A percentile compares a stretch with the other conserved stretches of the same genome.
These are phyloP conservation scores for Pseudohyphozyma bogoriensis DNA, from an alignment of 768 basidiomycete species.

Conservation along the genomic window DNA sequence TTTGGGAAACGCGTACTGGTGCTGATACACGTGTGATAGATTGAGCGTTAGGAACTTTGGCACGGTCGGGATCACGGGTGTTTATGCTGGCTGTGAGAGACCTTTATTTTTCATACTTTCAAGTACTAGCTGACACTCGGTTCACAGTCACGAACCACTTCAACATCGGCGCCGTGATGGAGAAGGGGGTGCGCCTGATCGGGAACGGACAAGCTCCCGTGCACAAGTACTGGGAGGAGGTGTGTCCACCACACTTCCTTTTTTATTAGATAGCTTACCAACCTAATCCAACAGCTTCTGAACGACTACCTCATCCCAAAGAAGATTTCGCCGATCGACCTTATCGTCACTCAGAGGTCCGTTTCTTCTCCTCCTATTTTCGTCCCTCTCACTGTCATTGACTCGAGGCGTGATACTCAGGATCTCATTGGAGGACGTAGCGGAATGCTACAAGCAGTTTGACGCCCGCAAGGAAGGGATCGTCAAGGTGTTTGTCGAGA, in stretches of 20 bases:
- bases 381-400: background rate
- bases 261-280: too few species aligned
- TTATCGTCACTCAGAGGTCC: slow-evolving; percentile 29
- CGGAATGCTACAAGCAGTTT: slow-evolving; percentile 55
- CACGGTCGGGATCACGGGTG: slow-evolving; percentile 55
- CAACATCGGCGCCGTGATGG: slow-evolving; percentile 50
- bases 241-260: too few species aligned
- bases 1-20: background rate
- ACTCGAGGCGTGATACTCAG: slow-evolving; percentile 50
- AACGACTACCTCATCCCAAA: slow-evolving; percentile 54
- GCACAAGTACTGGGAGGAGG: slow-evolving; percentile 62
- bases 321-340: slow-evolving; percentile 51
- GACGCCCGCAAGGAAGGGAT: slow-evolving; percentile 45
- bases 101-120: slow-evolving; percentile 4
- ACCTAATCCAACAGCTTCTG: too few species aligned
- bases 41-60: slow-evolving; percentile 37
- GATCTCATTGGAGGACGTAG: slow-evolving; percentile 54
- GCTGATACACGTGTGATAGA: background rate
- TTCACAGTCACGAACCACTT: slow-evolving; percentile 48
- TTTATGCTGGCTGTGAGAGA: slow-evolving; percentile 46
- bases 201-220: slow-evolving; percentile 46
- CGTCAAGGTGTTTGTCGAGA: slow-evolving; percentile 51
- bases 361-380: slow-evolving; percentile 12
- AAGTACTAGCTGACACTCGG: background rate
- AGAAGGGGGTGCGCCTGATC: background rate